These are phyloP conservation scores for Madurella mycetomatis DNA, from an alignment of 2,329 filamentous ascomycete species.

Conservation along the genomic window DNA sequence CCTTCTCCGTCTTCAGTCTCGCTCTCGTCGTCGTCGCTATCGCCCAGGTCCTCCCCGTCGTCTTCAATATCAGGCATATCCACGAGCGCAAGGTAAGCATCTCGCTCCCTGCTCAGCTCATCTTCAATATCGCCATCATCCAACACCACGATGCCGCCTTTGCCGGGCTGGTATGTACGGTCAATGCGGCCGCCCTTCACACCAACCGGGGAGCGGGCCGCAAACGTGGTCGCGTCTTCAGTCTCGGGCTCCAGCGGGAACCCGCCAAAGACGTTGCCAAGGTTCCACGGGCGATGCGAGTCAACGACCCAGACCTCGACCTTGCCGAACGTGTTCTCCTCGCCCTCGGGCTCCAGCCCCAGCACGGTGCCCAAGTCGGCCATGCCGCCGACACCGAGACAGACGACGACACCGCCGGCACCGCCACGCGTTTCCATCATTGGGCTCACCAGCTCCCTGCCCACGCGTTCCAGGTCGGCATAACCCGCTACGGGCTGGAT, in stretches of 20 bases:
- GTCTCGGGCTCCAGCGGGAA: conserved; percentile 52
- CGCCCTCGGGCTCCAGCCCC: conserved; percentile 65
- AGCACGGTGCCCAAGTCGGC: conserved; percentile 80
- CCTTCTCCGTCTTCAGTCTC: conserved; percentile 44
- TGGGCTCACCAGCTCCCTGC: conserved; percentile 71
- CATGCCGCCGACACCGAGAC: conserved; percentile 86
- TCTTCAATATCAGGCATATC: conserved; percentile 90
- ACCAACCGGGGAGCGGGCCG: conserved; percentile 55
- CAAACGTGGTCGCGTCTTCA: conserved; percentile 43
- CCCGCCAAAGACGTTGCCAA: conserved; percentile 87
- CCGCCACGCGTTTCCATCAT: conserved; percentile 85
- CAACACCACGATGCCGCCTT: conserved; percentile 86
- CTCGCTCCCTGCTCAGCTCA: conserved; percentile 66
- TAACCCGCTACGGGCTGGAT: conserved; percentile 94
- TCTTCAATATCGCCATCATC: conserved; percentile 95
- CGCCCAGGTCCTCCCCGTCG: conserved; percentile 58
- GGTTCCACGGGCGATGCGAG: conserved; percentile 86
- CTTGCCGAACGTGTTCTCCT: conserved; percentile 67
- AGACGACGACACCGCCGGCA: conserved; percentile 82
- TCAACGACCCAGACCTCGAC: conserved; percentile 96
- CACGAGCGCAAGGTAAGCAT: conserved; percentile 78
- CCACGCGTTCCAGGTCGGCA: conserved; percentile 77
- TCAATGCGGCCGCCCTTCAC: conserved; percentile 70
- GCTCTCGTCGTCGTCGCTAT: conserved; percentile 55
- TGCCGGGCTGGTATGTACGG: conserved; percentile 68